phyloP scores from a whole-genome alignment of 192 early-diverging fungal species.

The Kappamyces sp. region DNA sequence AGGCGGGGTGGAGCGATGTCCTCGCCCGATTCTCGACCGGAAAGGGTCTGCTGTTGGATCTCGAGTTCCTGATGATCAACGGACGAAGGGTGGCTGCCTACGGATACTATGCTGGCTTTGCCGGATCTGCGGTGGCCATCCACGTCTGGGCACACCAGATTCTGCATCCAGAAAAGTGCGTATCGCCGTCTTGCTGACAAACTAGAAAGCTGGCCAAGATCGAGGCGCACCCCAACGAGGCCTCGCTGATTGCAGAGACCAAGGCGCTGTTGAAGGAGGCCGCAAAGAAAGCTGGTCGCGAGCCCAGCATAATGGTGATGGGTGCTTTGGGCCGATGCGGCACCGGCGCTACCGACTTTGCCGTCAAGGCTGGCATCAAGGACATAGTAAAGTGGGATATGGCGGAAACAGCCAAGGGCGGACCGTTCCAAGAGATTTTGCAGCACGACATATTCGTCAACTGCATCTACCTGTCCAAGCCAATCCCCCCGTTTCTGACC shows the following conservation, averaged over 20 bases:
- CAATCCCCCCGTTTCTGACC: slow-evolving; percentile 94
- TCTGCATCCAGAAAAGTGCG: slow-evolving; percentile 19
- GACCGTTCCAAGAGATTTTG: slow-evolving; percentile 89
- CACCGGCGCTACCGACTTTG: slow-evolving; percentile 79
- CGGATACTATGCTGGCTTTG: slow-evolving; percentile 95
- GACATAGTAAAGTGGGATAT: slow-evolving; percentile 95
- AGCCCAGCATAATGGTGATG: slow-evolving; percentile 92
- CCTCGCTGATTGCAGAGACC: slow-evolving; percentile 66
- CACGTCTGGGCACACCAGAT: slow-evolving; percentile 71
- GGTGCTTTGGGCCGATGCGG: slow-evolving; percentile 96
- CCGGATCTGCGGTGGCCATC: slow-evolving; percentile 85
- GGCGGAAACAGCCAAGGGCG: slow-evolving; percentile 84
- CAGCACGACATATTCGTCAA: slow-evolving; percentile 94
- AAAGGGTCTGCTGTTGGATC: slow-evolving; percentile 81
- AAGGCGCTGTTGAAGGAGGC: slow-evolving; percentile 34
- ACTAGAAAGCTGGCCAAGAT: slow-evolving; percentile 44
- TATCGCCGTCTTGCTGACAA: slow-evolving; percentile 39
- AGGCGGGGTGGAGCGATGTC: slow-evolving; percentile 90
- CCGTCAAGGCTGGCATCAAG: slow-evolving; percentile 71
- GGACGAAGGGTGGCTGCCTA: slow-evolving; percentile 82
- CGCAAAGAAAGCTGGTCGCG: slow-evolving; percentile 50
- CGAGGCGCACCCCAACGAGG: slow-evolving; percentile 80
- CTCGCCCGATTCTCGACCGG: slow-evolving; percentile 78
- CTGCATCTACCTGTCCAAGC: slow-evolving; percentile 91
- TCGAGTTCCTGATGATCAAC: slow-evolving; percentile 88